These are phyloP conservation scores for Pisolithus sp. DNA, from an alignment of 768 basidiomycete species.

Conservation along the genomic window DNA sequence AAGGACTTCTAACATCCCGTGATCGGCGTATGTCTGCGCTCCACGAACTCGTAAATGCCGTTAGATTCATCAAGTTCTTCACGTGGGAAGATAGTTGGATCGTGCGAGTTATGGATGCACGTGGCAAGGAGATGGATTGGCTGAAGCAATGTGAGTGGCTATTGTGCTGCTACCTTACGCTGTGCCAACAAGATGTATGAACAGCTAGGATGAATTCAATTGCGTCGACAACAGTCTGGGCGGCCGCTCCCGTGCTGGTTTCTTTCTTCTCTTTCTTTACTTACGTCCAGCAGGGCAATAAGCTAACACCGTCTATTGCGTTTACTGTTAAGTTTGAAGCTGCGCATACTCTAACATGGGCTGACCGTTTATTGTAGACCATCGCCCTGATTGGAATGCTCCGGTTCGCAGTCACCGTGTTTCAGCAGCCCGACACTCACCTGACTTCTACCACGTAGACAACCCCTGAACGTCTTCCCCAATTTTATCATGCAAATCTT, in stretches of 20 bases:
- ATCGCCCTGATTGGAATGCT: slow-evolving; percentile 52
- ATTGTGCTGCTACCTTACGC: neutral
- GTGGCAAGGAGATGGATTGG: slow-evolving; percentile 69
- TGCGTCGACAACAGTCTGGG: slow-evolving; percentile 54
- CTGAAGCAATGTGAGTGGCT: slow-evolving; percentile 68
- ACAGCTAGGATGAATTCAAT: neutral
- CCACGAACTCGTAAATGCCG: slow-evolving; percentile 37
- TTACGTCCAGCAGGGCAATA: slow-evolving; percentile 64
- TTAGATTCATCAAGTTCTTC: slow-evolving; percentile 40
- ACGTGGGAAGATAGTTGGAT: slow-evolving; percentile 40
- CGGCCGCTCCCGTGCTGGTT: slow-evolving; percentile 68
- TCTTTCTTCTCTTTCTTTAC: slow-evolving; percentile 75
- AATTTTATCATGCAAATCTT: slow-evolving; percentile 68
- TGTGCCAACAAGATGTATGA: slow-evolving; percentile 2
- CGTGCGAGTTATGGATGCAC: slow-evolving; percentile 36
- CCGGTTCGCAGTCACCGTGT: slow-evolving; percentile 19
- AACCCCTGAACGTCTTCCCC: slow-evolving; percentile 70
- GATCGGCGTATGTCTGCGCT: slow-evolving; percentile 41
- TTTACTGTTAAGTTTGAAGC: slow-evolving; percentile 57
- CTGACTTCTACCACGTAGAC: slow-evolving; percentile 22
- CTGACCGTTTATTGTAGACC: slow-evolving; percentile 19
- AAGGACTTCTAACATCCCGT: slow-evolving; percentile 25
- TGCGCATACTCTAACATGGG: neutral
- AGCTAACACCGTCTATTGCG: slow-evolving; percentile 72
- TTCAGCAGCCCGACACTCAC: neutral